phyloP scores from a whole-genome alignment of 116 monocot species.

The Thalassia testudinum region DNA sequence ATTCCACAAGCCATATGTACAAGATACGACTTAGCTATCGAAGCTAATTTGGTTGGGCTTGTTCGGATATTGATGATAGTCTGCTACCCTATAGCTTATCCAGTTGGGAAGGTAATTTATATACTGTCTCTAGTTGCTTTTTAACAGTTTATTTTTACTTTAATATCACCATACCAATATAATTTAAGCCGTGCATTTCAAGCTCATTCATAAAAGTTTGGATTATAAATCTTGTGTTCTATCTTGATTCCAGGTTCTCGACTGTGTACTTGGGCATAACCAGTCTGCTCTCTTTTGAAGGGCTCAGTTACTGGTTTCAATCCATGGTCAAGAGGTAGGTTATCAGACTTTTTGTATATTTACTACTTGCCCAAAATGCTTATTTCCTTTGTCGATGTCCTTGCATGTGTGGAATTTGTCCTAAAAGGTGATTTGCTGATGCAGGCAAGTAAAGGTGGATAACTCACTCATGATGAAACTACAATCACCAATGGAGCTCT shows the following conservation, averaged over 20 bases:
- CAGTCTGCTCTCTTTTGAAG: slow-evolving; percentile 90
- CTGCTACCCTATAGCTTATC: slow-evolving; percentile 90
- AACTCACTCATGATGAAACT: slow-evolving; percentile 97
- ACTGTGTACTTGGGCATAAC: slow-evolving; percentile 85
- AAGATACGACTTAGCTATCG: slow-evolving; percentile 87
- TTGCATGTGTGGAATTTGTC: too few relatives aligned
- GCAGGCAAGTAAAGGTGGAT: slow-evolving; percentile 96
- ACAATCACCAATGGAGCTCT: slow-evolving; percentile 96
- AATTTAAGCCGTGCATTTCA: too few relatives aligned
- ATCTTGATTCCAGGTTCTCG: slow-evolving; percentile 42
- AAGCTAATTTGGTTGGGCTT: slow-evolving; percentile 93
- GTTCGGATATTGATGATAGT: slow-evolving; percentile 90
- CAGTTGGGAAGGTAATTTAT: slow-evolving; percentile 77
- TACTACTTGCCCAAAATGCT: neutral
- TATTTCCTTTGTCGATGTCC: too few relatives aligned
- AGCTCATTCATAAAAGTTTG: too few relatives aligned
- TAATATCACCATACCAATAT: too few relatives aligned
- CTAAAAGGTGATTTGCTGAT: neutral
- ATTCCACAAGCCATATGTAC: slow-evolving; percentile 99
- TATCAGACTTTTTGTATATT: neutral
- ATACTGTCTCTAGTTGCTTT: too few relatives aligned
- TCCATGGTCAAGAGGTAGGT: slow-evolving; percentile 88
- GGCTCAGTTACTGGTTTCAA: slow-evolving; percentile 90
- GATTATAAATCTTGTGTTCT: neutral
- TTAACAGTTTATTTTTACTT: too few relatives aligned